A percentile compares a stretch with the other conserved stretches of the same genome.
phyloP scores from a whole-genome alignment of 2,329 filamentous ascomycete genomes.

The Phoma sp. region DNA sequence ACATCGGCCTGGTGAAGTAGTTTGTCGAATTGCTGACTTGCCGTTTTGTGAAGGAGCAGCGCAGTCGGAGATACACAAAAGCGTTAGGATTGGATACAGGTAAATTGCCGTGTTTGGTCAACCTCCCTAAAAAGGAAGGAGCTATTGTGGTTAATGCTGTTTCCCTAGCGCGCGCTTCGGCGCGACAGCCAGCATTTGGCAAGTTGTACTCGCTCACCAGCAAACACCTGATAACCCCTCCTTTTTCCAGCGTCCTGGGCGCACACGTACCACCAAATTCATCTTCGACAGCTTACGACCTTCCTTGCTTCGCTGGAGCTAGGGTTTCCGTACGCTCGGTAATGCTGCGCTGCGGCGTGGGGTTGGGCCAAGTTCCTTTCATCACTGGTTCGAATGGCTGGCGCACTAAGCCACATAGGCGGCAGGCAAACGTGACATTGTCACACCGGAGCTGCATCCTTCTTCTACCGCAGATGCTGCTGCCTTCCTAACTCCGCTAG shows the following conservation, averaged over 20 bases:
- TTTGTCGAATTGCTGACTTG: slow-evolving; percentile 16
- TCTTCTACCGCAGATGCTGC: slow-evolving; percentile 11
- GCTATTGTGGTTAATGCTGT: slow-evolving; percentile 15
- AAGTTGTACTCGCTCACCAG: slow-evolving; percentile 27
- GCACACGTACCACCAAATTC: slow-evolving; percentile 32
- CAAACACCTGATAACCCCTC: slow-evolving; percentile 20
- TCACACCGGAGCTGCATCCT: slow-evolving; percentile 13
- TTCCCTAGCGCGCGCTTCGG: slow-evolving; percentile 29
- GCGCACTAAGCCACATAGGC: neutral
- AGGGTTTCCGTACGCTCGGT: slow-evolving; percentile 14
- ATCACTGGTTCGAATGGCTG: slow-evolving; percentile 28
- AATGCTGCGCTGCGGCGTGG: slow-evolving; percentile 14
- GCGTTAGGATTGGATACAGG: slow-evolving; percentile 26
- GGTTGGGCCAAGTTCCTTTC: slow-evolving; percentile 24
- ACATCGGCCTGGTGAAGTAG: slow-evolving; percentile 26
- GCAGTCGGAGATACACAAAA: slow-evolving; percentile 34
- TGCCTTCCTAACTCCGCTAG: slow-evolving; percentile 17
- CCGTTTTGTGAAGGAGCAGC: slow-evolving; percentile 29
- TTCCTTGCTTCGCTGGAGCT: slow-evolving; percentile 29
- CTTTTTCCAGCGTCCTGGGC: slow-evolving; percentile 21
- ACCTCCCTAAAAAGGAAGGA: slow-evolving; percentile 34
- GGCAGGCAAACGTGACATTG: neutral
- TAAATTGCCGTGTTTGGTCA: slow-evolving; percentile 32
- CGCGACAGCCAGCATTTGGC: slow-evolving; percentile 22
- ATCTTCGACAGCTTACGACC: slow-evolving; percentile 27